Base-by-base conservation (phyloP, 1,284 basidiomycete species). In the Cutaneotrichosporon dermatis region DNA sequence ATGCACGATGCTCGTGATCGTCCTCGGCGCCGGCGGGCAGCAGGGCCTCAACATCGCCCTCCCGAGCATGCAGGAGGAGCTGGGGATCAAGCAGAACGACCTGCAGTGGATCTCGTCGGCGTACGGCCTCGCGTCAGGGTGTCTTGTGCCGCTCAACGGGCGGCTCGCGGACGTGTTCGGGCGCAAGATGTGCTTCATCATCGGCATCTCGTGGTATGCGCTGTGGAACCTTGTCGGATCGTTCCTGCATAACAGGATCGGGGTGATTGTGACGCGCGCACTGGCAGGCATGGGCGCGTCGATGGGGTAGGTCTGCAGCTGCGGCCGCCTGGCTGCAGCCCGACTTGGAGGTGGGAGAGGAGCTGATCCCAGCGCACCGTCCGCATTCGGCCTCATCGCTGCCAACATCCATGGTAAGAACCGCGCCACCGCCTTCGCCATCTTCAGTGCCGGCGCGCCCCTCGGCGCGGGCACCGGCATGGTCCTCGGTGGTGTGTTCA, bases 101-200 rank as follows among this genome's bases (percentile, higher is more conserved):
- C 63, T 76, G 13, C 70, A 71, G 49, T 78, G 76, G 76, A 68
- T 75, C 6, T 55, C 75, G 11, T 68, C 73, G 11, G 69, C 74
- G 37, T 72, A 74, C 57, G 65, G 70, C 6, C 68, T 78, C 15
- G 66, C 72, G 43, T 70, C 67, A 9, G 76, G 72, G 34, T 71
- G 74, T 15, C 66, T 77, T 49, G 63, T 77, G 15, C 71, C 76
- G 36, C 68, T 76, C 2, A 57, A 62, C 1, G 76, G 76, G 9
- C 70, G 68, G 1, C 63, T 78, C 51, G 75, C 76, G 1, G 76
- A 78, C 57, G 66, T 73, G 33, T 71, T 71, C 43, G 75, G 75
- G 3, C 67, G 72, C 34, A 65, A 68, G 35, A 37, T 53, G 6
- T 66, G 73, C 39, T 78, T 73, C 55, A 57, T 75, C 41, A 40